Evolutionary conservation across 306 rosid genomes (phyloP).

Genomic region (Sechiopsis laciniata): DNA sequence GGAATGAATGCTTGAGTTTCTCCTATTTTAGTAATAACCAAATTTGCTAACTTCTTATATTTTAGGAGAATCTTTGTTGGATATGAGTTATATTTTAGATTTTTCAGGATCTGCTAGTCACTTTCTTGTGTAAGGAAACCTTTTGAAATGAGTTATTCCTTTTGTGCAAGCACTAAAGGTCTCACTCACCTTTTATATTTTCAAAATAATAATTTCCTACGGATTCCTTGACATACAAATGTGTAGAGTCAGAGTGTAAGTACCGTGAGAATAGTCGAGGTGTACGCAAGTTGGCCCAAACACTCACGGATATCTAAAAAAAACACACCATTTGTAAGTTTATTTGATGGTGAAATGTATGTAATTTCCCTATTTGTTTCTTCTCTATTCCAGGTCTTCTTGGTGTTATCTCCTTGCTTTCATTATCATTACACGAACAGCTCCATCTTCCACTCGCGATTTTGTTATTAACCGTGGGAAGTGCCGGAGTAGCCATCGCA

Average conservation of each 20-base stretch:
- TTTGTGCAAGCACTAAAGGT: neutral
- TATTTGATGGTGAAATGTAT: neutral
- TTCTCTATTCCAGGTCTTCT: constrained; percentile 45
- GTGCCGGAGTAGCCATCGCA: constrained; percentile 82
- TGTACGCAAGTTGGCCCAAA: no score
- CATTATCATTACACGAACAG: constrained; percentile 51
- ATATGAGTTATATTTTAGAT: neutral
- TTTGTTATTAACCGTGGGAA: constrained; percentile 59
- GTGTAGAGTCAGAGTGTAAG: no score
- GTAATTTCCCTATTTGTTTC: neutral
- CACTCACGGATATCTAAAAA: no score
- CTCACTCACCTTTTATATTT: neutral
- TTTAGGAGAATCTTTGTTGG: neutral
- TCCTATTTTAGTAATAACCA: neutral
- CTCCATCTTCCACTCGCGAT: constrained; percentile 72
- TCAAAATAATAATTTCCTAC: neutral
- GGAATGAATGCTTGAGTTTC: neutral
- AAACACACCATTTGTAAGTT: neutral
- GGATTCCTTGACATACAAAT: no score
- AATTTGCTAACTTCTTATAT: neutral
- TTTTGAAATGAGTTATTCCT: neutral
- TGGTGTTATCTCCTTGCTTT: constrained; percentile 60
- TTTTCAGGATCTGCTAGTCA: neutral
- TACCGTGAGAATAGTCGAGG: no score
- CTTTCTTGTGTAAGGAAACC: neutral